Percentiles rank a stretch among this genome's conserved stretches.
Conservation (phyloP, 441 rosid genomes). For the Gossypium gossypioides region DNA sequence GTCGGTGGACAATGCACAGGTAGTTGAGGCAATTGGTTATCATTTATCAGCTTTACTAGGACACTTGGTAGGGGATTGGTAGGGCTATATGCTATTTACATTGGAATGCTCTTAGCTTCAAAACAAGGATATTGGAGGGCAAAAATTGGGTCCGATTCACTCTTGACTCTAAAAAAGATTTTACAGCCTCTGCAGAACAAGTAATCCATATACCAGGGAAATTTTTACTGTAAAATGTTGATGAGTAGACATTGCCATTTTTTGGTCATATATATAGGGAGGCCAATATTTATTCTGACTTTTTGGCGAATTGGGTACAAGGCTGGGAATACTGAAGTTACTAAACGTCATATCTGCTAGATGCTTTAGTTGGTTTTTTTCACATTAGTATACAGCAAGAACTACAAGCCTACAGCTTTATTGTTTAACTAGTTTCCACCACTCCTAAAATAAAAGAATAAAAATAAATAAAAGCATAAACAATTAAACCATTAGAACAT, state of each 20-base stretch:
- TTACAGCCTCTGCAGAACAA: not conserved
- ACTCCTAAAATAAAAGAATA: not conserved
- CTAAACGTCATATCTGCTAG: not conserved
- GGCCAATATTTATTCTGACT: not conserved
- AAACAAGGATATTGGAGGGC: not conserved
- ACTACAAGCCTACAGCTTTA: not conserved
- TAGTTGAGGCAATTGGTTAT: not conserved
- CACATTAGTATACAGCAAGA: not conserved
- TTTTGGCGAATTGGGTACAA: not conserved
- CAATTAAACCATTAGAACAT: not conserved
- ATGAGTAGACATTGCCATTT: not conserved
- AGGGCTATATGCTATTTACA: not conserved
- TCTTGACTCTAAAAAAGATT: not conserved
- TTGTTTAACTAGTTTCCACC: not conserved
- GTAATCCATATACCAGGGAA: not conserved
- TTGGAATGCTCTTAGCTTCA: not conserved
- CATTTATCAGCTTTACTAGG: not conserved
- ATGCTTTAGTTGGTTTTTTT: not conserved
- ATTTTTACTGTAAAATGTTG: not conserved
- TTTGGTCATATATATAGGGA: not conserved
- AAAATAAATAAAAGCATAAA: not conserved
- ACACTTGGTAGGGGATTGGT: not conserved
- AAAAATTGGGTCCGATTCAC: not conserved
- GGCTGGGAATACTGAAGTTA: not conserved
- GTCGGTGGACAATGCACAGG: not conserved